Conservation (phyloP, 371 early-diverging fungal species). For the Funneliformis caledonium region DNA sequence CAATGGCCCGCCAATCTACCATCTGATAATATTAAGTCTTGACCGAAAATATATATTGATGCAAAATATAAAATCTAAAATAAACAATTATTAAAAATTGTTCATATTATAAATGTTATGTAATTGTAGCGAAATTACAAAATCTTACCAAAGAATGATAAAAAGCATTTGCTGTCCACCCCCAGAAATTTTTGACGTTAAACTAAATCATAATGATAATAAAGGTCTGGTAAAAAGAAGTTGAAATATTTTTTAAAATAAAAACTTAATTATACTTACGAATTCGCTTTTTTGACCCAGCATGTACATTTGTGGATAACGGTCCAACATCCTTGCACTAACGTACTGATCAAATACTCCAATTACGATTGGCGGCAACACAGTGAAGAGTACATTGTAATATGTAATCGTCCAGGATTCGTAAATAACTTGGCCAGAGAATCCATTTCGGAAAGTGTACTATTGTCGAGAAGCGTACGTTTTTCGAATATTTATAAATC, state of each 20-base stretch:
- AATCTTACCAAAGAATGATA: conserved; percentile 80
- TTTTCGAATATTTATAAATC: background rate
- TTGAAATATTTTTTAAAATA: background rate
- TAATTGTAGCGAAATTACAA: background rate
- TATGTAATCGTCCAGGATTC: conserved; percentile 94
- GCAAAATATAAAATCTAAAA: conserved; percentile 65
- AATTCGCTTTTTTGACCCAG: conserved; percentile 90
- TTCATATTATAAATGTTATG: background rate
- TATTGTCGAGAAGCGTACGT: conserved; percentile 35
- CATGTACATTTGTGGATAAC: conserved; percentile 96
- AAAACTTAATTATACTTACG: conserved; percentile 45
- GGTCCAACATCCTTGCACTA: conserved; percentile 89
- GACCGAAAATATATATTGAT: conserved; percentile 62
- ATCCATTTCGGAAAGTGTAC: conserved; percentile 89
- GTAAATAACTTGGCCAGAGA: conserved; percentile 91
- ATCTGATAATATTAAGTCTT: conserved; percentile 63
- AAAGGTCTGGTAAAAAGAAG: background rate
- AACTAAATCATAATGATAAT: conserved; percentile 51
- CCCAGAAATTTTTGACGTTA: conserved; percentile 93
- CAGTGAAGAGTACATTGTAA: conserved; percentile 90
- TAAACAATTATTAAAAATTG: background rate
- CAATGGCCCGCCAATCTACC: conserved; percentile 80
- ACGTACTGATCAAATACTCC: conserved; percentile 96
- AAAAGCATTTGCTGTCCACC: conserved; percentile 93
- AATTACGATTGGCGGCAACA: conserved; percentile 86